phyloP scores from a whole-genome alignment of 2,329 filamentous ascomycete genomes.

The Cryphonectria naterciae region DNA sequence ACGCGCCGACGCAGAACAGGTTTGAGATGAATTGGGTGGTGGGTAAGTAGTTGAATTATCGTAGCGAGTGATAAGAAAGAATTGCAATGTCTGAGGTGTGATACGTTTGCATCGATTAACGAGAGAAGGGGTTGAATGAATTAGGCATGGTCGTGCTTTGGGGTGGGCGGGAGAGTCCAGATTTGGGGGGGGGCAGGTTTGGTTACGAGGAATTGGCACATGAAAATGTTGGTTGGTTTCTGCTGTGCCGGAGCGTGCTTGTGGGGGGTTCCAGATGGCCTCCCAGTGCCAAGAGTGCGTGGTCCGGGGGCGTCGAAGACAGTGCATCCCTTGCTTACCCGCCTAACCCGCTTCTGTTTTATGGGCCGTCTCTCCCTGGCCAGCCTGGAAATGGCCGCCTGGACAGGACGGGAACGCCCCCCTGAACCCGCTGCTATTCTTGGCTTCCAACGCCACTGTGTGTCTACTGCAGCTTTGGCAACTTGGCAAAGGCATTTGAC shows the following conservation, averaged over 20 bases:
- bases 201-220: conserved; percentile 3
- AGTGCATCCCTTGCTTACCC: neutral
- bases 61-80: conserved; percentile 23
- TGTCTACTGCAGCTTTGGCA: neutral
- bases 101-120: conserved; percentile 5
- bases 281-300: neutral
- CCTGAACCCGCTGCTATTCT: conserved; percentile 1
- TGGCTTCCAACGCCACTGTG: neutral
- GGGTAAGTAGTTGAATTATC: neutral
- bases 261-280: neutral
- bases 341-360: neutral
- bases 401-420: conserved; percentile 10
- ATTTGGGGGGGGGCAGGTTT: neutral
- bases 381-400: conserved; percentile 10
- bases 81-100: neutral
- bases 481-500: neutral
- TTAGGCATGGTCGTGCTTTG: neutral
- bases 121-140: conserved; percentile 1
- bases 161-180: neutral
- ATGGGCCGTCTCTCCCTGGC: neutral
- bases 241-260: neutral
- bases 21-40: neutral
- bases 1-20: conserved; percentile 7
- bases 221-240: neutral
- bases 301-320: neutral